phyloP scores from a whole-genome alignment of 2,329 filamentous ascomycete species.

The Cordyceps farinosa region DNA sequence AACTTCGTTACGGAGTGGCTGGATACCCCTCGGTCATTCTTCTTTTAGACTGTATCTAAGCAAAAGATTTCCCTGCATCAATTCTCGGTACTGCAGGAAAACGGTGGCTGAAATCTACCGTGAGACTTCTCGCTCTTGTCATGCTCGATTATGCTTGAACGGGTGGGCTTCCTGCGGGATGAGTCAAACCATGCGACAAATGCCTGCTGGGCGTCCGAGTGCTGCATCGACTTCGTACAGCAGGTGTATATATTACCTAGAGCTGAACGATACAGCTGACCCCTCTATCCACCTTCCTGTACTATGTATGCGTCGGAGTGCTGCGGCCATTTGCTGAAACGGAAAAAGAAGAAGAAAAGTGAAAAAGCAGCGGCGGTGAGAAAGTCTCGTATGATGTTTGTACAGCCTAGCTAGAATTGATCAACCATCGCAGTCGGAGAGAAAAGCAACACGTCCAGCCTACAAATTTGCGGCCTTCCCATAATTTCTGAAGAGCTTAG shows the following conservation, averaged over 20 bases:
- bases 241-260: not conserved
- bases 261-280: not conserved
- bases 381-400: too few relatives aligned
- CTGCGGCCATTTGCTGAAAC: not conserved
- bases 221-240: not conserved
- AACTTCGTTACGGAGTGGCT: too few relatives aligned
- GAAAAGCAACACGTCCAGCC: too few relatives aligned
- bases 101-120: too few relatives aligned
- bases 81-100: not conserved
- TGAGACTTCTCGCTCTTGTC: not conserved
- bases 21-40: too few relatives aligned
- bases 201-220: not conserved
- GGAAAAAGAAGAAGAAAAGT: too few relatives aligned
- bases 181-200: not conserved
- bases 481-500: too few relatives aligned
- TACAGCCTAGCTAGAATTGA: too few relatives aligned
- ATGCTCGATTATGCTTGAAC: not conserved
- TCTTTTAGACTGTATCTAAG: not conserved
- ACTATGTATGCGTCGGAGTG: not conserved
- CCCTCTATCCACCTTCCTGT: not conserved
- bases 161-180: not conserved
- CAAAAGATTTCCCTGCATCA: not conserved
- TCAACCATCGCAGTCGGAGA: too few relatives aligned
- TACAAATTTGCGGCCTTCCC: too few relatives aligned
- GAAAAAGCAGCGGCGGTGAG: too few relatives aligned